These are phyloP conservation scores for Daldinia sp. DNA, from an alignment of 2,329 filamentous ascomycete species.

Conservation along the genomic window DNA sequence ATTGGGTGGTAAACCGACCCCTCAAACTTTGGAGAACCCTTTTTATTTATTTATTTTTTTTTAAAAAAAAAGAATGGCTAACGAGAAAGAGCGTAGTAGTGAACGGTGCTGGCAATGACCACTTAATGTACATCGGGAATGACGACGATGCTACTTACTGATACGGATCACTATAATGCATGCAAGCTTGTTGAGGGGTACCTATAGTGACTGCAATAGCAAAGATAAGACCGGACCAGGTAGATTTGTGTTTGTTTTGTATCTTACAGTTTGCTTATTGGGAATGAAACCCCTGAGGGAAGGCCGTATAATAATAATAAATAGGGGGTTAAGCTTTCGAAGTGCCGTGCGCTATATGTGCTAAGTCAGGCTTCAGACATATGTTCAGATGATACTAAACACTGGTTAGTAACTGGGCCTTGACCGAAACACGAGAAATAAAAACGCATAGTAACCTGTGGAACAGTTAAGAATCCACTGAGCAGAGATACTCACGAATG, in stretches of 20 bases:
- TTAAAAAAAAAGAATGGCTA: neutral
- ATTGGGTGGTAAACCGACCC: slow-evolving; percentile 1
- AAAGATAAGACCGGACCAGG: neutral
- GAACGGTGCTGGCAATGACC: neutral
- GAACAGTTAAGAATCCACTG: slow-evolving; percentile 17
- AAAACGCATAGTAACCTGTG: slow-evolving; percentile 12
- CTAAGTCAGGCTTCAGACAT: neutral
- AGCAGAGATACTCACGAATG: slow-evolving; percentile 25
- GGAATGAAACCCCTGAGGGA: neutral
- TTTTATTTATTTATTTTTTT: neutral
- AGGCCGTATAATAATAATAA: neutral
- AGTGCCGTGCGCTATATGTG: neutral
- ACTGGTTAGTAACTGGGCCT: slow-evolving; percentile 19
- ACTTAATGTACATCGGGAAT: neutral
- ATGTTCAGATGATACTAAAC: slow-evolving; percentile 8
- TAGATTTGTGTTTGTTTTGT: slow-evolving; percentile 8
- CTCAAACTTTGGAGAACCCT: neutral
- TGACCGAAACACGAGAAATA: slow-evolving; percentile 19
- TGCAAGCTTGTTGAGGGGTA: neutral
- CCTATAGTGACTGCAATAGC: neutral
- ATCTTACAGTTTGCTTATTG: neutral
- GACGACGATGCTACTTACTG: neutral
- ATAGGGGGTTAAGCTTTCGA: neutral
- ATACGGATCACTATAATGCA: slow-evolving; percentile 1
- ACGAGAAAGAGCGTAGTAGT: neutral